These are phyloP conservation scores for Apiotrichum veenhuisii DNA, from an alignment of 1,284 basidiomycete species.

Conservation along the genomic window DNA sequence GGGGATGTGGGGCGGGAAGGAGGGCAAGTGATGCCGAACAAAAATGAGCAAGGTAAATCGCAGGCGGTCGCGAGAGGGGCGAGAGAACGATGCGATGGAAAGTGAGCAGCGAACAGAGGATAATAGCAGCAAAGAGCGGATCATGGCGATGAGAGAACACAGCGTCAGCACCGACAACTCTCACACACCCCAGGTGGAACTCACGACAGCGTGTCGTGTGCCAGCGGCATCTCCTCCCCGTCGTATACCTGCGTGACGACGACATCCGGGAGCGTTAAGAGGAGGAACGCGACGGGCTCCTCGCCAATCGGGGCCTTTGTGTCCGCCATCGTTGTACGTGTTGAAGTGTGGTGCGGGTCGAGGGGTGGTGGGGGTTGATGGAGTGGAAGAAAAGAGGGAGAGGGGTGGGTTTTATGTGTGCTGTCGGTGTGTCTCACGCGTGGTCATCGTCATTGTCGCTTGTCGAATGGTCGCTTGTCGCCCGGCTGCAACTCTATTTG, in stretches of 20 bases:
- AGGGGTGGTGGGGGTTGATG: neutral
- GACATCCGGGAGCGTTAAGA: conserved; percentile 15
- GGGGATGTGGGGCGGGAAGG: neutral
- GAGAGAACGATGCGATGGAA: too few species aligned
- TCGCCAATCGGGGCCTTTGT: neutral
- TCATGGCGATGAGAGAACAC: neutral
- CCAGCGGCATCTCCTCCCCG: conserved; percentile 35
- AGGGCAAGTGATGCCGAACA: neutral
- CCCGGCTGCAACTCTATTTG: too few species aligned
- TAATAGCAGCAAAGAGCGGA: too few species aligned
- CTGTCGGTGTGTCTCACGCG: too few species aligned
- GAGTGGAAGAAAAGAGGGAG: neutral
- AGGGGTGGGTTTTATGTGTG: too few species aligned
- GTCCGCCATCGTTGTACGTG: neutral
- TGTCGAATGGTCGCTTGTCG: too few species aligned
- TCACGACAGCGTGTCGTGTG: conserved; percentile 40
- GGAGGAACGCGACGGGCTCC: conserved; percentile 11
- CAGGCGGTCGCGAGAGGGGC: too few species aligned
- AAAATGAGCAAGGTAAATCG: too few species aligned
- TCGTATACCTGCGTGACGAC: conserved; percentile 32
- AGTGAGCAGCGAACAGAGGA: too few species aligned
- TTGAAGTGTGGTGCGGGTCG: neutral
- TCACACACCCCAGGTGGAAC: conserved; percentile 6
- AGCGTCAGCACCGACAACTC: neutral
- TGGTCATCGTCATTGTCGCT: too few species aligned